Conservation (phyloP, 257 asterid genomes). For the Datura wrightii region DNA sequence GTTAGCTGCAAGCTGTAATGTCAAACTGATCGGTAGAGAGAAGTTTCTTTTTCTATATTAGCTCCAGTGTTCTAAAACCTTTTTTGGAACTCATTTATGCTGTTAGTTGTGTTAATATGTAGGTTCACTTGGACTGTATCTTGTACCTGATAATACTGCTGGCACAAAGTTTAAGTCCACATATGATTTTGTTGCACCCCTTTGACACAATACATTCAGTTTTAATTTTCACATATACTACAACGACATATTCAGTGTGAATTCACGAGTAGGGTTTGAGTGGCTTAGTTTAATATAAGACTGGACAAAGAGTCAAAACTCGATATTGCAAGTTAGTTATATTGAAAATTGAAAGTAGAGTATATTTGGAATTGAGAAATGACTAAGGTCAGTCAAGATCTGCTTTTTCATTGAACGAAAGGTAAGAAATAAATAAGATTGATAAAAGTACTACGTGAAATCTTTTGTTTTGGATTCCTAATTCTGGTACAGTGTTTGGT, state of each 20-base stretch:
- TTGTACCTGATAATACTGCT: neutral
- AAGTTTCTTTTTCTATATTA: neutral
- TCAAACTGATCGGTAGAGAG: neutral
- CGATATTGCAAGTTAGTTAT: neutral
- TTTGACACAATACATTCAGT: too few relatives aligned
- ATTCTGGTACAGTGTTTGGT: too few relatives aligned
- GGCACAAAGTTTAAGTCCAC: neutral
- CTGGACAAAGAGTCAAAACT: neutral
- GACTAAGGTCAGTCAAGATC: too few relatives aligned
- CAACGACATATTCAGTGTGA: too few relatives aligned
- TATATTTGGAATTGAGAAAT: too few relatives aligned
- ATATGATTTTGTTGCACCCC: neutral
- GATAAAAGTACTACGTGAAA: too few relatives aligned
- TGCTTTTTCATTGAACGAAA: too few relatives aligned
- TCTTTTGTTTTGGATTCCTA: too few relatives aligned
- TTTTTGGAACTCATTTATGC: neutral
- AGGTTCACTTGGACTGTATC: neutral
- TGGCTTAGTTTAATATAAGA: neutral
- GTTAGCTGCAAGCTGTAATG: neutral
- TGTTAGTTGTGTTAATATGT: neutral
- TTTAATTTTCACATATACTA: too few relatives aligned
- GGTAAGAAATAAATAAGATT: too few relatives aligned
- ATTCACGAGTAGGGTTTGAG: too few relatives aligned
- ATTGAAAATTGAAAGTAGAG: too few relatives aligned
- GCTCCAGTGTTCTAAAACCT: neutral